phyloP scores from a whole-genome alignment of 2,329 filamentous ascomycete genomes.

The Blastomyces percursus region DNA sequence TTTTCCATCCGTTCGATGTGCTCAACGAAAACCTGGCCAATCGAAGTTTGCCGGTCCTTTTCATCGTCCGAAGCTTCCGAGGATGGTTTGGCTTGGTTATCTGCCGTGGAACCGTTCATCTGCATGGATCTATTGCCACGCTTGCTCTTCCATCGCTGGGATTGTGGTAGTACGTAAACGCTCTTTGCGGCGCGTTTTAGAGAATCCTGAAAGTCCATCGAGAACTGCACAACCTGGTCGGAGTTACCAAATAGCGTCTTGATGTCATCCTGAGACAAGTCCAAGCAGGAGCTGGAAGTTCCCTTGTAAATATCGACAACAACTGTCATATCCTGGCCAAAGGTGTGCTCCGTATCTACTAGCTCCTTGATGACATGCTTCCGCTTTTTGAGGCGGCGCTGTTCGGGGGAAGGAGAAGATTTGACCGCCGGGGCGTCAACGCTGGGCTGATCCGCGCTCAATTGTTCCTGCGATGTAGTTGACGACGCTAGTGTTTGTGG shows the following conservation, averaged over 20 bases:
- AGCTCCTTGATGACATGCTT: slow-evolving; percentile 82
- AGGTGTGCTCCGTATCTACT: slow-evolving; percentile 82
- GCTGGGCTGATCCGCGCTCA: slow-evolving; percentile 20
- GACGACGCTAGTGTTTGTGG: slow-evolving; percentile 27
- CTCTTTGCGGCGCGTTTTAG: slow-evolving; percentile 70
- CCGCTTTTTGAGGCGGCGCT: slow-evolving; percentile 60
- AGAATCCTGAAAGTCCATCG: slow-evolving; percentile 64
- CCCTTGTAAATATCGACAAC: slow-evolving; percentile 96
- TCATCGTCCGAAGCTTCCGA: slow-evolving; percentile 38
- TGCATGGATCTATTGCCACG: slow-evolving; percentile 37
- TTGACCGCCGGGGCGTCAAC: slow-evolving; percentile 12
- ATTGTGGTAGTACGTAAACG: slow-evolving; percentile 60
- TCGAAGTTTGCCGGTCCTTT: slow-evolving; percentile 47
- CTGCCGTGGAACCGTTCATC: slow-evolving; percentile 23
- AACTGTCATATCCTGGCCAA: slow-evolving; percentile 92
- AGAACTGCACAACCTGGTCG: slow-evolving; percentile 80
- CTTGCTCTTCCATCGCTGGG: slow-evolving; percentile 43
- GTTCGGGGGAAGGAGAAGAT: slow-evolving; percentile 29
- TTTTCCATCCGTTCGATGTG: slow-evolving; percentile 51
- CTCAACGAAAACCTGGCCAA: slow-evolving; percentile 49
- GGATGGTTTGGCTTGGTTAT: slow-evolving; percentile 13
- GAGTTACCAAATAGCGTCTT: slow-evolving; percentile 89
- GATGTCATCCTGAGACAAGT: slow-evolving; percentile 71
- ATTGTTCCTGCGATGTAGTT: slow-evolving; percentile 27
- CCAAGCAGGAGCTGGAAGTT: slow-evolving; percentile 69